Evolutionary conservation across 495 filamentous ascomycete species (phyloP), one percentile per base, ranked within the genome.

Genomic region (Aspergillus ellipticus): DNA sequence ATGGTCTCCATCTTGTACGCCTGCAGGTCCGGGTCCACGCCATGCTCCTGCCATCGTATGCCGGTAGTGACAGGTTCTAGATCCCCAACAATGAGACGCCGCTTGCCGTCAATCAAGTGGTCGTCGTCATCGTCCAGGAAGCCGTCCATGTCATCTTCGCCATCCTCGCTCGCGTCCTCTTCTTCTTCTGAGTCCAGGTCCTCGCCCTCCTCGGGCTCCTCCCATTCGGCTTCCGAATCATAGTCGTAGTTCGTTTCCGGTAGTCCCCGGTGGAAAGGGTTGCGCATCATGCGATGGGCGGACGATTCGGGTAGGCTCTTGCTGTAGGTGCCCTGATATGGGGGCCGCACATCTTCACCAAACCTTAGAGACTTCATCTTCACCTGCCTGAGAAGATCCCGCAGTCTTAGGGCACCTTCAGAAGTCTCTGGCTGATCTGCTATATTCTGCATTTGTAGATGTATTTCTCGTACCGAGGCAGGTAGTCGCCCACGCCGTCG

Each of bases 181-280:
- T 95, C 91, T 19, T 89, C 88, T 51, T 92, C 87, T 0, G 85
- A 88, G 53, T 83, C 82, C 5, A 89, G 68, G 42, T 92, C 86
- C 61, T 92, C 89, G 48, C 86, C 90, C 63, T 94, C 90, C 49
- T 89, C 88, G 2, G 84, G 82, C 61, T 87, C 85, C 58, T 90
- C 87, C 90, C 94, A 98, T 71, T 97, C 95, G 0, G 88, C 92
- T 67, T 99, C 94, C 0, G 92, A 97, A 64, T 97, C 94, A 62
- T 97, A 96, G 57, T 94, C 92, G 67, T 99, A 97, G 63, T 95
- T 78, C n/a, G 85, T 78, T 3, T 87, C 79, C 3, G 88, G 84
- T 6, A 94, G 60, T 8, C 65, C 71, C 41, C 80, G 82, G 26
- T 77, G 66, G 49, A 85, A 83, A 0, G 94, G 92, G 33, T 86